Conservation (phyloP, 75 land plant genomes). For the Selaginella tamariscina region DNA sequence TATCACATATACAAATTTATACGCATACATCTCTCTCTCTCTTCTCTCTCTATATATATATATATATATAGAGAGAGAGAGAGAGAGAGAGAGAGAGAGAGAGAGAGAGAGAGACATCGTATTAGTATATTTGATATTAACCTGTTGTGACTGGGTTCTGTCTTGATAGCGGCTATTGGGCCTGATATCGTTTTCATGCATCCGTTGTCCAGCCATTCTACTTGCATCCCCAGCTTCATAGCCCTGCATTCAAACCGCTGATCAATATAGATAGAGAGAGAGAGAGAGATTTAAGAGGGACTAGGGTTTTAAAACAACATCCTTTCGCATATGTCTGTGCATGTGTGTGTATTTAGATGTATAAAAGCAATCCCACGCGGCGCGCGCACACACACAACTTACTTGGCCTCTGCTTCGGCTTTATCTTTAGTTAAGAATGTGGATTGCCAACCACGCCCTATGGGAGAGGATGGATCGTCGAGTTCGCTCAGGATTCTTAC, state of each 20-base stretch:
- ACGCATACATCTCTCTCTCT: too few relatives aligned
- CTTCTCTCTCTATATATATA: too few relatives aligned
- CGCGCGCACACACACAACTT: too few relatives aligned
- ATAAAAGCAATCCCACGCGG: too few relatives aligned
- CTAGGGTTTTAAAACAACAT: background rate
- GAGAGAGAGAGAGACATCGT: too few relatives aligned
- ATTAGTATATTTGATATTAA: too few relatives aligned
- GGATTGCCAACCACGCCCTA: conserved; percentile 97
- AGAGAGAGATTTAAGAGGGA: background rate
- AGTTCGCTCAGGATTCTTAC: conserved; percentile 51
- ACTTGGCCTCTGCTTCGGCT: conserved; percentile 71
- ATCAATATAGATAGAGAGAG: too few relatives aligned
- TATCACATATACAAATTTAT: too few relatives aligned
- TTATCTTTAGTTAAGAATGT: conserved; percentile 81
- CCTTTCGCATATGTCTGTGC: too few relatives aligned
- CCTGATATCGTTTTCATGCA: conserved; percentile 81
- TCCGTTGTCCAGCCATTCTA: conserved; percentile 70
- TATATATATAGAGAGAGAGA: too few relatives aligned
- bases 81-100: too few relatives aligned
- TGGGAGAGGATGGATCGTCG: conserved; percentile 91
- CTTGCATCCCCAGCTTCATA: conserved; percentile 56
- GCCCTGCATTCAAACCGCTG: conserved; percentile 65
- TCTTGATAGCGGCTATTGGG: conserved; percentile 82
- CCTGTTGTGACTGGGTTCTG: conserved; percentile 46
- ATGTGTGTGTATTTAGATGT: too few relatives aligned